These are phyloP conservation scores for Taphrina flavorubra DNA, from an alignment of 1,139 yeast genomes.

Conservation along the genomic window DNA sequence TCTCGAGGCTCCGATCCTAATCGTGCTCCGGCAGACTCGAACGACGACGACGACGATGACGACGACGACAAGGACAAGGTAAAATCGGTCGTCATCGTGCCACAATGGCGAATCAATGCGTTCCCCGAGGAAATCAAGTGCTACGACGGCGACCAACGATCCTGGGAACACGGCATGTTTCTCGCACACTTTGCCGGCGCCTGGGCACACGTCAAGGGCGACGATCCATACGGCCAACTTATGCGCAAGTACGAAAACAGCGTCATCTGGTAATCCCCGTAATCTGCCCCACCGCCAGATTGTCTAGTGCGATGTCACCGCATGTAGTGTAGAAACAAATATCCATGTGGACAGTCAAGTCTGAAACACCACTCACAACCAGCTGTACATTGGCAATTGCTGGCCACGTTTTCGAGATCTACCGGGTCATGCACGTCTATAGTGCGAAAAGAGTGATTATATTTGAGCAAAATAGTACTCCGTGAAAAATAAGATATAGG, in stretches of 20 bases:
- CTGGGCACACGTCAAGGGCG: constrained; percentile 12
- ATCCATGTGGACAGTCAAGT: too few relatives aligned
- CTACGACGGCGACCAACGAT: background rate
- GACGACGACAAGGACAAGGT: background rate
- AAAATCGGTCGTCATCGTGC: constrained; percentile 8
- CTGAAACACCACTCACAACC: too few relatives aligned
- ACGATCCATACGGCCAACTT: constrained; percentile 1
- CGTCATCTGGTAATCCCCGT: constrained; percentile 5
- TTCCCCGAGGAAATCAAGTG: constrained; percentile 20
- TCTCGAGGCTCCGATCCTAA: background rate
- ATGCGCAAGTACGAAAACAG: background rate
- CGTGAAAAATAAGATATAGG: background rate
- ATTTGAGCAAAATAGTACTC: background rate
- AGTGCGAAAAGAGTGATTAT: background rate
- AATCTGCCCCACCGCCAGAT: too few relatives aligned
- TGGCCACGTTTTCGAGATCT: too few relatives aligned
- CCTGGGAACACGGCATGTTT: constrained; percentile 14
- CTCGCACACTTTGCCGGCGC: constrained; percentile 21
- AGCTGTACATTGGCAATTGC: too few relatives aligned
- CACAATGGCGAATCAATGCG: constrained; percentile 16
- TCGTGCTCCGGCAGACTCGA: background rate
- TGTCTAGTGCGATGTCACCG: too few relatives aligned
- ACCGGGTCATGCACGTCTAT: too few relatives aligned
- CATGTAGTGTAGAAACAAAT: too few relatives aligned
- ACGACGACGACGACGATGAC: background rate